Conservation (phyloP, 2,329 filamentous ascomycete genomes). For the Neopestalotiopsis clavispora region DNA sequence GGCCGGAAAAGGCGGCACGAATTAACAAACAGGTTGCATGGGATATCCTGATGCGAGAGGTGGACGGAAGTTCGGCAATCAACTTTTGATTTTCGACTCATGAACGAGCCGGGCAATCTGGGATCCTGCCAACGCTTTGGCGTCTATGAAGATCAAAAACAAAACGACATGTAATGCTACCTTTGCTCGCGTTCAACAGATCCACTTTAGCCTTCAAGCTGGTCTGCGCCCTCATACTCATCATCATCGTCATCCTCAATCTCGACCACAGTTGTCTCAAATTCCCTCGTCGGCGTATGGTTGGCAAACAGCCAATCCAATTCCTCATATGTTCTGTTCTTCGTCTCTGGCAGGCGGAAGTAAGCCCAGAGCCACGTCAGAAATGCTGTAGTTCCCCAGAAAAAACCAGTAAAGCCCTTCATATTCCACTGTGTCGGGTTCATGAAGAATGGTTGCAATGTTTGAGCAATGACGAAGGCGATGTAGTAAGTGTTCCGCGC, state of each 20-base stretch:
- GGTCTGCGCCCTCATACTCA: constrained; percentile 22
- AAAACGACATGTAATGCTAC: neutral
- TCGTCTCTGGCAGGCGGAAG: constrained; percentile 57
- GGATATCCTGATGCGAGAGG: neutral
- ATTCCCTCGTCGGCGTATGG: constrained; percentile 44
- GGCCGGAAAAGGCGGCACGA: neutral
- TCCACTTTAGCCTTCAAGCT: neutral
- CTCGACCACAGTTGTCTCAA: constrained; percentile 39
- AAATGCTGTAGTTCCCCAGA: constrained; percentile 48
- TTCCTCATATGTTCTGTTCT: constrained; percentile 56
- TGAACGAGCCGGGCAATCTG: neutral
- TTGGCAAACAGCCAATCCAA: constrained; percentile 57
- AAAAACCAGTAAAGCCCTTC: constrained; percentile 48
- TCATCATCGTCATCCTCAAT: neutral
- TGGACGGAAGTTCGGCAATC: neutral
- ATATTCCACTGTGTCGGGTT: constrained; percentile 44
- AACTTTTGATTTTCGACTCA: neutral
- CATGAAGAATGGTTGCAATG: constrained; percentile 17
- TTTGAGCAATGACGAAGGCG: constrained; percentile 15
- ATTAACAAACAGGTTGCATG: neutral
- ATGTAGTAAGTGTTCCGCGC: constrained; percentile 17
- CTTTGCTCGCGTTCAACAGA: neutral
- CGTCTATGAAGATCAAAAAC: too few species aligned
- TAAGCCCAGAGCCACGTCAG: constrained; percentile 53
- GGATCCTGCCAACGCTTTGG: too few species aligned